Evolutionary conservation across 129 eudicot species (phyloP), one percentile per base, ranked within the genome.

Genomic region (Erigeron canadensis): DNA sequence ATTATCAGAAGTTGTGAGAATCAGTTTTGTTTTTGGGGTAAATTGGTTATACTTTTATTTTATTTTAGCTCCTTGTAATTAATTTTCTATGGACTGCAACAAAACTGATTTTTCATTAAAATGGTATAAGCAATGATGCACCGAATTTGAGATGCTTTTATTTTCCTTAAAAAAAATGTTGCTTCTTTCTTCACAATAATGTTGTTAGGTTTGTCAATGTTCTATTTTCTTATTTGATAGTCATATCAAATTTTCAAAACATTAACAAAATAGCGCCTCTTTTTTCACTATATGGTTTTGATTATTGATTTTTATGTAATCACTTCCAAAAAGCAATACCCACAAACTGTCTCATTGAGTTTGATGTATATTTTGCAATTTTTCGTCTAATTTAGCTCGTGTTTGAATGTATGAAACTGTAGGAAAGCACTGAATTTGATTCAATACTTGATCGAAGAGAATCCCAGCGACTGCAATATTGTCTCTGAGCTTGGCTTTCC

Each of bases 341-440:
- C 34, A 22, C 19, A 57, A 12, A 10, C n/a, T 38, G 2, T 4
- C 10, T 19, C 8, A 18, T 0, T 4, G 23, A 16, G 58, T 10
- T 55, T 40, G 34, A 19, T 40, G 0, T 5, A 15, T 22, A 19
- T 5, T 6, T 58, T 28, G 62, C 53, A 16, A 4, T 45, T 28
- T 21, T 37, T 63, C 10, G 15, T 13, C n/a, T 50, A 63, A 13
- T 4, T 67, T 12, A 2, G 6, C n/a, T 61, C 2, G 28, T 22
- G 47, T 77, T 0, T n/a, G 51, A 9, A 47, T 28, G 34, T 28
- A 28, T 41, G 4, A 19, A 37, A 48, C 40, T 86, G 78, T 84
- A 93, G 98, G 95, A 93, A 89, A 84, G 96, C 98, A 10, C 86
- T 93, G 8, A 84, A 81, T 80, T 80, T 93, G 89, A 77, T 89